phyloP scores from a whole-genome alignment of 257 asterid genomes.

The Forsythia viridissima region DNA sequence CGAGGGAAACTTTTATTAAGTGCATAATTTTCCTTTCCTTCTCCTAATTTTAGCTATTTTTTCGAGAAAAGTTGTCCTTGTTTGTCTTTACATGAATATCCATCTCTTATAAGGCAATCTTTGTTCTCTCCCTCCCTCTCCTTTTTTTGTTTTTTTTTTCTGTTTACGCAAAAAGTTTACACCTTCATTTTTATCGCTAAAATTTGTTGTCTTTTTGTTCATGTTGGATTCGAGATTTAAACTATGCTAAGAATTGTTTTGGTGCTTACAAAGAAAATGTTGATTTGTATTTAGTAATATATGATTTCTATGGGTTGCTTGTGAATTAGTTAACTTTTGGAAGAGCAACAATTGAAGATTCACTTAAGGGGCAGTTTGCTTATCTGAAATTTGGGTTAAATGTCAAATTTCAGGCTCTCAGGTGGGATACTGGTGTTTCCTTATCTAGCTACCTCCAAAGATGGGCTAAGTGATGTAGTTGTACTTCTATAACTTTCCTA shows the following conservation, averaged over 20 bases:
- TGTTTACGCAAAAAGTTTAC: neutral
- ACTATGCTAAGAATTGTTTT: neutral
- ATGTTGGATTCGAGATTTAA: conserved; percentile 7
- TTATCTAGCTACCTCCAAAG: neutral
- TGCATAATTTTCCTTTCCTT: neutral
- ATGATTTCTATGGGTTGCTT: neutral
- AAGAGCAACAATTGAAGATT: neutral
- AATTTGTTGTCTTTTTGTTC: conserved; percentile 5
- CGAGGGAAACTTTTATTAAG: neutral
- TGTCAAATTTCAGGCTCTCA: neutral
- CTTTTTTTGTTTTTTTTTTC: neutral
- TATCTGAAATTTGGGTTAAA: neutral
- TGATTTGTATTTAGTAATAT: neutral
- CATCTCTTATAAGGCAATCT: neutral
- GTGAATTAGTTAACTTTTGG: conserved; percentile 1
- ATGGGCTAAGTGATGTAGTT: neutral
- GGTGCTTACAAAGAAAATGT: neutral
- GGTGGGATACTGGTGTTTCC: conserved; percentile 4
- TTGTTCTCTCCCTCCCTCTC: neutral
- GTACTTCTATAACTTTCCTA: neutral
- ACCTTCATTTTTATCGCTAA: neutral
- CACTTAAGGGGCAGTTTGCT: conserved; percentile 7
- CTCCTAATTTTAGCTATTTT: conserved; percentile 8
- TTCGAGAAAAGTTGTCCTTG: neutral
- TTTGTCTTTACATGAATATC: neutral